Percentiles rank a stretch among this genome's conserved stretches.
These are phyloP conservation scores for Kwoniella botswanensis DNA, from an alignment of 768 basidiomycete species.

Conservation along the genomic window DNA sequence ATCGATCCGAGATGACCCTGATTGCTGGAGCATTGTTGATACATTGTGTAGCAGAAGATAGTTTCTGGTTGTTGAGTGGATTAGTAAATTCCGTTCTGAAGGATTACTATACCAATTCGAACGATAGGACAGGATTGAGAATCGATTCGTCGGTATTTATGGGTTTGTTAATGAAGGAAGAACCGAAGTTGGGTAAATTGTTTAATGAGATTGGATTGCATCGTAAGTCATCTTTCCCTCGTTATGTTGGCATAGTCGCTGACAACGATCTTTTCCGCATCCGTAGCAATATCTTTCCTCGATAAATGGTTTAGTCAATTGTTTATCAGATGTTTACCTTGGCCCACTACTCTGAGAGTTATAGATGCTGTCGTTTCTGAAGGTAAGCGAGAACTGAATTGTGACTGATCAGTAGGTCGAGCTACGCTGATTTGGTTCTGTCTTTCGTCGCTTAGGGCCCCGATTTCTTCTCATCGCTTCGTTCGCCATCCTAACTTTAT, in stretches of 20 bases:
- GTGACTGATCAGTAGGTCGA: neutral
- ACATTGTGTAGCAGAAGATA: slow-evolving; percentile 55
- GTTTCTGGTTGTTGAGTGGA: slow-evolving; percentile 50
- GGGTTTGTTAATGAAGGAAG: slow-evolving; percentile 40
- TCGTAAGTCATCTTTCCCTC: slow-evolving; percentile 32
- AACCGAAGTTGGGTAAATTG: slow-evolving; percentile 38
- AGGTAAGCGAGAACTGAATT: slow-evolving; percentile 26
- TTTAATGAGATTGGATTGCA: slow-evolving; percentile 40
- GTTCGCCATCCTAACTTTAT: slow-evolving; percentile 45
- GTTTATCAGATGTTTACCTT: slow-evolving; percentile 51
- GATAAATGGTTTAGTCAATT: slow-evolving; percentile 48
- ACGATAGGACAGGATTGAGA: slow-evolving; percentile 33
- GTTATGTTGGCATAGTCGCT: neutral
- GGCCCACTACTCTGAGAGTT: slow-evolving; percentile 49
- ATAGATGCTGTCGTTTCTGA: slow-evolving; percentile 51
- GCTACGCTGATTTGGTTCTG: neutral
- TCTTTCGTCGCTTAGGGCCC: slow-evolving; percentile 28
- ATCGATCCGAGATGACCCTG: slow-evolving; percentile 45
- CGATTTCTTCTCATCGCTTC: slow-evolving; percentile 49
- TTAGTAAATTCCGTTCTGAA: slow-evolving; percentile 45
- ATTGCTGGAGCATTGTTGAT: slow-evolving; percentile 48
- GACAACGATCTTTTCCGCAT: neutral
- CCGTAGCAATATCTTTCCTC: slow-evolving; percentile 45
- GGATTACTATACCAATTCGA: slow-evolving; percentile 37
- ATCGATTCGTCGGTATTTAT: slow-evolving; percentile 46